These are phyloP conservation scores for Phytophthora megakarya DNA, from an alignment of 352 stramenopile species.

Conservation along the genomic window DNA sequence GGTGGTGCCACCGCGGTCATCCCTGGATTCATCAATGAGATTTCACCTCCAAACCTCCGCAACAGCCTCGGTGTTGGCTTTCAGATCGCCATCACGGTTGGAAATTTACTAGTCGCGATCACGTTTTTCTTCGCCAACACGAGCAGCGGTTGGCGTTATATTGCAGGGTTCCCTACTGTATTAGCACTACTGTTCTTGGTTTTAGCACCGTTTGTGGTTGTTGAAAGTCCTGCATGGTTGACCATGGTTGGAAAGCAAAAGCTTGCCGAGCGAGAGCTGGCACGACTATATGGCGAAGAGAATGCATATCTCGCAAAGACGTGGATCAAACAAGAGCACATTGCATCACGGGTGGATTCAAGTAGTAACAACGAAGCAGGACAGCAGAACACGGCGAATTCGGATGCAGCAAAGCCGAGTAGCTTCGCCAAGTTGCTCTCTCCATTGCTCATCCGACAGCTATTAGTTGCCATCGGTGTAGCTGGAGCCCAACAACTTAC, in stretches of 20 bases:
- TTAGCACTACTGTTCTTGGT: slow-evolving; percentile 33
- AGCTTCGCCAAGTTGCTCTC: slow-evolving; percentile 7
- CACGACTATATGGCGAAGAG: slow-evolving; percentile 34
- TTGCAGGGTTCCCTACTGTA: slow-evolving; percentile 38
- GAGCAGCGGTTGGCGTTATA: slow-evolving; percentile 34
- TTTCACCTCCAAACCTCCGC: slow-evolving; percentile 37
- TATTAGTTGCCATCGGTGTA: slow-evolving; percentile 39
- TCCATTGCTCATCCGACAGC: slow-evolving; percentile 36
- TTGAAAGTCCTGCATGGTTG: slow-evolving; percentile 32
- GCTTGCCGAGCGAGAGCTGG: slow-evolving; percentile 26
- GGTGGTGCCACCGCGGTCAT: slow-evolving; percentile 34
- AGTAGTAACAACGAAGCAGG: not conserved
- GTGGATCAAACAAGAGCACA: slow-evolving; percentile 18
- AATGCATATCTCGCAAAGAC: slow-evolving; percentile 22
- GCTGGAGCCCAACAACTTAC: slow-evolving; percentile 46
- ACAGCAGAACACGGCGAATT: not conserved
- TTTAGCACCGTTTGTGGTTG: slow-evolving; percentile 25
- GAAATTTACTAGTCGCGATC: slow-evolving; percentile 31
- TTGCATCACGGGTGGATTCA: not conserved
- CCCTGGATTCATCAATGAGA: slow-evolving; percentile 37
- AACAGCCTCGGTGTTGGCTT: slow-evolving; percentile 36
- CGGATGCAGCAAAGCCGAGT: not conserved
- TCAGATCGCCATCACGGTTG: slow-evolving; percentile 35
- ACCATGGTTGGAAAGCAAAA: slow-evolving; percentile 26
- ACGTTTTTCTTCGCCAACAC: slow-evolving; percentile 38